phyloP scores from a whole-genome alignment of 2,329 filamentous ascomycete species.

The Colletotrichum lupini region DNA sequence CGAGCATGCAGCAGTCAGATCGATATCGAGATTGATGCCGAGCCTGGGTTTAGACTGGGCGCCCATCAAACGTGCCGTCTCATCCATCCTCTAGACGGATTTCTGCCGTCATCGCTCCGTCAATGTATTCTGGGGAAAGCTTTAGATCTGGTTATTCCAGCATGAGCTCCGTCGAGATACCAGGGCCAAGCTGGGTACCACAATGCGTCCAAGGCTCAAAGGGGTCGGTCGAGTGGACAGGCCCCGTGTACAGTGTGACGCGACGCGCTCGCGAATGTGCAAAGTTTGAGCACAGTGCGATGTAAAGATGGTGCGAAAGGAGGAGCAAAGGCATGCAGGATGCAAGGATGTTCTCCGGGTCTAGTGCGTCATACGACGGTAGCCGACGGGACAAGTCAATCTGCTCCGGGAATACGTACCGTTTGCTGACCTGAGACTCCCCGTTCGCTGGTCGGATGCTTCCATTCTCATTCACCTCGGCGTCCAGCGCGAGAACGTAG shows the following conservation, averaged over 20 bases:
- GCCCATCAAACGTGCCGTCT: conserved; percentile 3
- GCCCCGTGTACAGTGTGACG: conserved; percentile 5
- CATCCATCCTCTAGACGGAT: background rate
- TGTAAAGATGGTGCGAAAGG: background rate
- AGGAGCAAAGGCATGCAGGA: background rate
- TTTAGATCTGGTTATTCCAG: conserved; percentile 1
- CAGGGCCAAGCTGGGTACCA: background rate
- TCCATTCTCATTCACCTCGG: too few relatives aligned
- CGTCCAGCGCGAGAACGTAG: background rate
- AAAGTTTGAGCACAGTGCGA: conserved; percentile 29
- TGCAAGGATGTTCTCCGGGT: conserved; percentile 17
- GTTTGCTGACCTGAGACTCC: conserved; percentile 5
- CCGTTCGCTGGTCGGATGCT: background rate
- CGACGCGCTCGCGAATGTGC: conserved; percentile 15
- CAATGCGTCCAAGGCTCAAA: conserved; percentile 1
- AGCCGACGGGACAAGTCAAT: conserved; percentile 9
- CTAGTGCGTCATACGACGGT: conserved; percentile 33
- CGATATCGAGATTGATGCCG: background rate
- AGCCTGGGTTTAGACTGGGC: background rate
- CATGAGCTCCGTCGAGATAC: too few relatives aligned
- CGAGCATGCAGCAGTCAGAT: background rate
- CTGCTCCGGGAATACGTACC: conserved; percentile 10
- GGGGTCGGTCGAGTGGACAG: background rate
- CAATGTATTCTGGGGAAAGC: background rate
- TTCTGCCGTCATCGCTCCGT: conserved; percentile 26